Evolutionary conservation across 2,329 filamentous ascomycete genomes (phyloP).

Genomic region (Cercospora sojina): DNA sequence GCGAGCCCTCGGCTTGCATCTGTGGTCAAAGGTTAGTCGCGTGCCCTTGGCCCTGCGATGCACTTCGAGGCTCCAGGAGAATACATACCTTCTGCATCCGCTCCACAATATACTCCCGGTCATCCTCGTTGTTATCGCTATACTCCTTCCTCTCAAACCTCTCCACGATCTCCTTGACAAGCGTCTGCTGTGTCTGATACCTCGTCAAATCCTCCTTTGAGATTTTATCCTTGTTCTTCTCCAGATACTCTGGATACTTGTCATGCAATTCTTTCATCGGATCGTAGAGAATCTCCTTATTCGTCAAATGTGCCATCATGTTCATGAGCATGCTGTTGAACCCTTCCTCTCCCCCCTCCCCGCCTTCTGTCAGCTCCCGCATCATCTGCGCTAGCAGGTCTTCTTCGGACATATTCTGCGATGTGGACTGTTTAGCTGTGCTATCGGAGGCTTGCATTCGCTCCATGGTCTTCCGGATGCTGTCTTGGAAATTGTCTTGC

Average conservation of each 20-base stretch:
- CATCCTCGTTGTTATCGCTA: constrained; percentile 74
- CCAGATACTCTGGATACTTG: constrained; percentile 89
- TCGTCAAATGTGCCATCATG: constrained; percentile 99
- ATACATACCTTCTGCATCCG: constrained; percentile 87
- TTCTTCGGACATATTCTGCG: constrained; percentile 55
- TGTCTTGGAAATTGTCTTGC: constrained; percentile 76
- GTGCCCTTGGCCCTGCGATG: neutral
- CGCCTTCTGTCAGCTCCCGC: constrained; percentile 74
- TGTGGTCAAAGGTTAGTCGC: constrained; percentile 42
- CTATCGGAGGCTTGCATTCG: constrained; percentile 89
- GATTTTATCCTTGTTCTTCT: constrained; percentile 69
- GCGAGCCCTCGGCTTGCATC: constrained; percentile 96
- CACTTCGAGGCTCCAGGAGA: neutral
- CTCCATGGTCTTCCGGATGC: constrained; percentile 90
- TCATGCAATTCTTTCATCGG: constrained; percentile 96
- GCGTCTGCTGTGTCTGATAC: constrained; percentile 74
- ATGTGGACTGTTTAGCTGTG: constrained; percentile 75
- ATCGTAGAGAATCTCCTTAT: constrained; percentile 97
- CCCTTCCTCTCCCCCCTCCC: constrained; percentile 70
- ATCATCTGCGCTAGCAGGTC: constrained; percentile 91
- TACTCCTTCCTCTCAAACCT: constrained; percentile 85
- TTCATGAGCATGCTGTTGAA: constrained; percentile 92
- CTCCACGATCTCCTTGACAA: constrained; percentile 82
- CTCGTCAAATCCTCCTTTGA: constrained; percentile 69
- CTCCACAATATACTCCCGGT: constrained; percentile 91